Evolutionary conservation across 768 basidiomycete species (phyloP), one percentile per base, ranked within the genome.

Genomic region (Rubroboletus pulcherrimus): DNA sequence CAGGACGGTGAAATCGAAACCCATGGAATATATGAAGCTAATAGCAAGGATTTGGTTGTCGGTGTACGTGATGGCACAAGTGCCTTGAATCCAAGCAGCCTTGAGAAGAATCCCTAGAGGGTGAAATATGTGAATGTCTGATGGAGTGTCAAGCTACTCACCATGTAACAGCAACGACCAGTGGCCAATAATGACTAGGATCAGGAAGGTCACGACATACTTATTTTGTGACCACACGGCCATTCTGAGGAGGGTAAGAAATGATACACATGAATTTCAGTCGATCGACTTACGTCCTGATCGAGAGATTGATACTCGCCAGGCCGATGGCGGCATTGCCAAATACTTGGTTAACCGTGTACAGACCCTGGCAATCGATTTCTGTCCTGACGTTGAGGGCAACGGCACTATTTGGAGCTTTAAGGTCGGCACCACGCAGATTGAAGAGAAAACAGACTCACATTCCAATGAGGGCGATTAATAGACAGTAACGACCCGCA

Each of bases 11-110:
- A 89, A 76, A 71, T 89, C 87, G 64, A 88, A 87, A 21, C 72
- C 71, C 87, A 89, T 89, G 46, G 84, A 80, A 63, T 89, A 89
- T 60, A 89, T 85, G 70, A 87, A 89, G 7, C 81, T 81, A 26
- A 77, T 76, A 4, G 85, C 84, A 46, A 90, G 80, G 41, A 86
- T 71, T 46, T 66, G 75, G 68, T 76, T 86, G 63, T 84, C 73
- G 7, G 85, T 87, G 30, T 77, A 71, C 11, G 77, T 79, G 59
- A 89, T 88, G 30, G 73, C 74, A 61, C 87, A 89, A 31, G 82
- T 77, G 5, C 62, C 67, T 5, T 71, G 70, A 11, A 78, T 59
- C 82, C 84, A 89, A 2, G 55, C 70, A 0, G 86, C 86, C 53
- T 81, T 81, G 33, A 89, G 72, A 29, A 86, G 74, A 37, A 86